These are phyloP conservation scores for Wallacemonas collosoma DNA, from an alignment of 208 protist species.

Conservation along the genomic window DNA sequence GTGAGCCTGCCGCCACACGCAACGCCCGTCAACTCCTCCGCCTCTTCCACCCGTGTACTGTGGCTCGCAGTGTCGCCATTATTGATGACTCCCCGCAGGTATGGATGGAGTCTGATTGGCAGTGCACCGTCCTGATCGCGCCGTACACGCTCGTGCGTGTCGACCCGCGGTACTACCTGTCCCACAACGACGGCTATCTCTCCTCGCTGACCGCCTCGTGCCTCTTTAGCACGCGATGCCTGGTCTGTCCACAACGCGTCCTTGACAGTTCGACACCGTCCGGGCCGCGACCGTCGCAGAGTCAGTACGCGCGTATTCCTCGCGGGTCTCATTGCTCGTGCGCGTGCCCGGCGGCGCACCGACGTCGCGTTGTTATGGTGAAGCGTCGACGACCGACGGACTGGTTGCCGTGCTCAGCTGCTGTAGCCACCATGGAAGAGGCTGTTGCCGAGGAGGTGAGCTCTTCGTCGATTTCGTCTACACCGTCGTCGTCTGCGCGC, in stretches of 20 bases:
- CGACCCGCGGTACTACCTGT: slow-evolving; percentile 63
- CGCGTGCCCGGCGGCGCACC: slow-evolving; percentile 32
- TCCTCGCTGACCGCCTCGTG: slow-evolving; percentile 46
- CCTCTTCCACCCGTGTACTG: neutral
- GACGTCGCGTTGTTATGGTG: slow-evolving; percentile 9
- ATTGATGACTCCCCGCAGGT: slow-evolving; percentile 80
- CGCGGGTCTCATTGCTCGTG: slow-evolving; percentile 37
- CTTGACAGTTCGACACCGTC: neutral
- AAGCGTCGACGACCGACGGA: neutral
- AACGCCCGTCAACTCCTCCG: neutral
- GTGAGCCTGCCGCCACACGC: slow-evolving; percentile 17
- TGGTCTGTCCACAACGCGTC: slow-evolving; percentile 36
- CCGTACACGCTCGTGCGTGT: slow-evolving; percentile 74
- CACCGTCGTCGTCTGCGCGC: neutral
- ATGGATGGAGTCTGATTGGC: slow-evolving; percentile 72
- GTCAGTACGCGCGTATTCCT: neutral
- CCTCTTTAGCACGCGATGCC: slow-evolving; percentile 49
- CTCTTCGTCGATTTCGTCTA: neutral
- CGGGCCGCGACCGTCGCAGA: too few species aligned
- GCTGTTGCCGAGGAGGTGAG: neutral
- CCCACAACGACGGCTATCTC: slow-evolving; percentile 35
- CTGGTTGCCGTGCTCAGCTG: neutral
- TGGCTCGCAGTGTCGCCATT: slow-evolving; percentile 59
- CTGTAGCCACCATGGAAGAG: neutral
- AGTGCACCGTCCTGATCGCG: slow-evolving; percentile 49